Evolutionary conservation across 176 grass and related monocot species (phyloP), one percentile per base, ranked within the genome.

Genomic region (Aegilops bicornis): DNA sequence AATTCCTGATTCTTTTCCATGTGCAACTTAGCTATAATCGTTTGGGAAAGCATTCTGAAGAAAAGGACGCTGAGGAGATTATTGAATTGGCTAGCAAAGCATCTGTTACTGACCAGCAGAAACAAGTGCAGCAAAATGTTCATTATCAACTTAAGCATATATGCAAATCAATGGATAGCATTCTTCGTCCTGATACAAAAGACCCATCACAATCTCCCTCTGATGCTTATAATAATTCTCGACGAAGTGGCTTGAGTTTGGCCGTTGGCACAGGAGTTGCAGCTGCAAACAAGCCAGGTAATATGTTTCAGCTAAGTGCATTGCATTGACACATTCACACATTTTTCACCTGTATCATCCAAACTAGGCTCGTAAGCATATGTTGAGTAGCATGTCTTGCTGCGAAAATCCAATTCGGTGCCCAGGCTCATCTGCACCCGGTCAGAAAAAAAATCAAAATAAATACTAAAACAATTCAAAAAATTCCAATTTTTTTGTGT

Each of bases 61-160:
- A 91, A 78, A 94, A 91, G 64, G 96, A 95, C 63, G 92, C 87
- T 3, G 94, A 99, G 8, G 94, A 99, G 86, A 92, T 96, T 73
- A 99, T 96, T 79, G 88, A 93, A 8, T 77, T 99, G 90, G 92
- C 92, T 73, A 89, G 64, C 87, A 96, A 94, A 90, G 88, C 90
- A n/a, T 94, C 94, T 87, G 88, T 96, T 82, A 43, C 69, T 77
- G 90, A 94, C 17, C 97, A 96, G 84, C 71, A 88, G 87, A 94
- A 87, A 77, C 92, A 99, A 84, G 97, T 99, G 32, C 92, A 99
- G 58, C 90, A 96, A 69, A 99, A 99, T 78, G 69, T 99, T 30
- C 94, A 99, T 79, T 82, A 88, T 73, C 94, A 99, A 87, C 84
- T 99, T 74, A 94, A 27, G 4, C 59, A 86, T 73, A 90, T 96